Evolutionary conservation across 345 rosid genomes (phyloP).

Genomic region (Linum usitatissimum): DNA sequence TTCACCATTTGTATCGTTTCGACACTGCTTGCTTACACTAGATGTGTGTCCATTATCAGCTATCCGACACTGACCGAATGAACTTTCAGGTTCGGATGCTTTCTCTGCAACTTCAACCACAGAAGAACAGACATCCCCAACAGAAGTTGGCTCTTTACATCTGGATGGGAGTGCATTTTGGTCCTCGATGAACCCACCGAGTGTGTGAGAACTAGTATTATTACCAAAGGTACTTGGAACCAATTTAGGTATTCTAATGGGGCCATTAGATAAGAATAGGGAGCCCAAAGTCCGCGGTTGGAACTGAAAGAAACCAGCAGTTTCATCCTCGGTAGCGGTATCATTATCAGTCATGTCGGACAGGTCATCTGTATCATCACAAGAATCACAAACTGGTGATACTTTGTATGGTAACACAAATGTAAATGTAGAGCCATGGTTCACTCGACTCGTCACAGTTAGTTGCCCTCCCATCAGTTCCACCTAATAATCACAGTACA

Average conservation of each 20-base stretch:
- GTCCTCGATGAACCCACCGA: slow-evolving; percentile 28
- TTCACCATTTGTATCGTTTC: slow-evolving; percentile 8
- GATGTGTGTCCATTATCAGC: slow-evolving; percentile 18
- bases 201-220: slow-evolving; percentile 25
- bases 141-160: slow-evolving; percentile 29
- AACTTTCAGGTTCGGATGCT: slow-evolving; percentile 40
- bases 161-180: slow-evolving; percentile 32
- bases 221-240: slow-evolving; percentile 24
- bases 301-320: slow-evolving; percentile 67
- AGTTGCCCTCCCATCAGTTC: slow-evolving; percentile 95
- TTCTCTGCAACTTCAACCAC: slow-evolving; percentile 31
- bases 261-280: slow-evolving; percentile 45
- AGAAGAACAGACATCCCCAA: slow-evolving; percentile 56
- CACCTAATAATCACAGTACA: slow-evolving; percentile 36
- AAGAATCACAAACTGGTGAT: slow-evolving; percentile 42
- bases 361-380: slow-evolving; percentile 72
- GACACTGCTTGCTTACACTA: slow-evolving; percentile 15
- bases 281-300: slow-evolving; percentile 56
- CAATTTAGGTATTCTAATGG: slow-evolving; percentile 33
- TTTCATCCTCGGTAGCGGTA: slow-evolving; percentile 46
- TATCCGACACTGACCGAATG: slow-evolving; percentile 29
- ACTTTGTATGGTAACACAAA: slow-evolving; percentile 76
- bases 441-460: slow-evolving; percentile 73
- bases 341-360: slow-evolving; percentile 57
- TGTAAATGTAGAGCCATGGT: slow-evolving; percentile 78